Base-by-base conservation (phyloP, 108 stramenopile genomes). In the Pseudonitzschia multiseries region DNA sequence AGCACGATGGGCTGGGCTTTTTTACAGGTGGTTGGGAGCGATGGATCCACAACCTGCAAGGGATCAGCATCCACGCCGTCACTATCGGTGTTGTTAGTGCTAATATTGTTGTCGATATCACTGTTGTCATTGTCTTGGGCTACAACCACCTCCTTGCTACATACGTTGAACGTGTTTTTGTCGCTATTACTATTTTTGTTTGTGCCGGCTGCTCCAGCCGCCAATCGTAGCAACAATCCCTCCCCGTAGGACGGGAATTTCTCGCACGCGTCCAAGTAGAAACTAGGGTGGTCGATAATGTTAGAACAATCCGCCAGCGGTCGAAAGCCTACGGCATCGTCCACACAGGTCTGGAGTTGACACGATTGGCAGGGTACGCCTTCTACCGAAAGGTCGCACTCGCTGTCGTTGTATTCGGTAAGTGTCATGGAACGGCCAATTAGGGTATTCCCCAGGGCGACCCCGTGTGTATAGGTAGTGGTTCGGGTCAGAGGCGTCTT, bases 221-320 rank as follows among this genome's bases (percentile, higher is more conserved):
- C 66, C 28, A 67, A 50, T 13, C 66, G 31, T 4, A 26, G 22
- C 24, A 67, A n/a, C 20, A 67, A 50, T 50, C 66, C 66, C 22
- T 48, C 66, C n/a, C 43, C 15, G 66, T 67, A 67, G 18, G 24
- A 18, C 2, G 42, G 40, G 44, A 50, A 67, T 29, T 22, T 29
- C 21, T 67, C 66, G 43, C 66, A 67, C 15, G 66, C 0, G 13
- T 67, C 44, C 36, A 50, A 13, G 6, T 48, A 21, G 44, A 59
- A 59, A 15, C 13, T 62, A 0, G 66, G 27, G 22, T 67, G 27
- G 8, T 65, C 66, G 28, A 28, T 29, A 14, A 67, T 41, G 46
- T 67, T 67, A 22, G 44, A 48, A n/a, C 66, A 67, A 24, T 67
- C 66, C 24, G 21, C 66, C 6, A 67, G 28, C n/a, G 61, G 61